These are phyloP conservation scores for Xenosphaeropsis pyriputrescens DNA, from an alignment of 2,329 filamentous ascomycete genomes.

Conservation along the genomic window DNA sequence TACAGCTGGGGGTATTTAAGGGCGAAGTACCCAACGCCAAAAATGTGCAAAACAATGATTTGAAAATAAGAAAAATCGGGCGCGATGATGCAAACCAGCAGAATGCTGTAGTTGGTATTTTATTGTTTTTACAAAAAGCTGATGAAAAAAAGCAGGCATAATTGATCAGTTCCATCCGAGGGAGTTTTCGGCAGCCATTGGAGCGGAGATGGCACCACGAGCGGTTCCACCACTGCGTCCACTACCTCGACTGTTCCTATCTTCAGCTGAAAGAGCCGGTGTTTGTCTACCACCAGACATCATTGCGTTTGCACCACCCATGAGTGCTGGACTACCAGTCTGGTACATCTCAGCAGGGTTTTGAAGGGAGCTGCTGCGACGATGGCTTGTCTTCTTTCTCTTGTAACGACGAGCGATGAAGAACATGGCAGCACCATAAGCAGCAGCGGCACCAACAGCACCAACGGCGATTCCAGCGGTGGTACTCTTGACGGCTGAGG, in stretches of 20 bases:
- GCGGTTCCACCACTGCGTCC: slow-evolving; percentile 27
- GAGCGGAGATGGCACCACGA: slow-evolving; percentile 55
- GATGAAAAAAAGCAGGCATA: too few relatives aligned
- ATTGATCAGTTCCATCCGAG: slow-evolving; percentile 53
- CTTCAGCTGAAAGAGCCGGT: slow-evolving; percentile 18
- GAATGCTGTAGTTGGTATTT: too few relatives aligned
- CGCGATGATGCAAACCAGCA: slow-evolving; percentile 5
- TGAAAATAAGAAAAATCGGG: too few relatives aligned
- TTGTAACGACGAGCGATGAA: slow-evolving; percentile 59
- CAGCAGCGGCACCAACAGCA: slow-evolving; percentile 49
- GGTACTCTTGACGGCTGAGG: slow-evolving; percentile 45
- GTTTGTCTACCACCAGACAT: slow-evolving; percentile 21
- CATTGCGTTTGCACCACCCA: slow-evolving; percentile 29
- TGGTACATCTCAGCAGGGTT: slow-evolving; percentile 32
- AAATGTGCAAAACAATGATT: background rate
- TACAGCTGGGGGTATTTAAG: slow-evolving; percentile 14
- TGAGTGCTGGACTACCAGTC: slow-evolving; percentile 25
- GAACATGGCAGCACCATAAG: slow-evolving; percentile 65
- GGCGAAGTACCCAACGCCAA: slow-evolving; percentile 13
- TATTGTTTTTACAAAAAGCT: too few relatives aligned
- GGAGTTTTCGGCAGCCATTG: slow-evolving; percentile 65
- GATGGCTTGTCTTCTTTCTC: slow-evolving; percentile 45
- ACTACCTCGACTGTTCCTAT: slow-evolving; percentile 41
- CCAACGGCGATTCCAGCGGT: slow-evolving; percentile 51
- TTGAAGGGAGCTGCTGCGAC: slow-evolving; percentile 43